Percentiles rank a stretch among this genome's conserved stretches.
Conservation (phyloP, 208 protist species). For the Acanthamoeba healyi region DNA sequence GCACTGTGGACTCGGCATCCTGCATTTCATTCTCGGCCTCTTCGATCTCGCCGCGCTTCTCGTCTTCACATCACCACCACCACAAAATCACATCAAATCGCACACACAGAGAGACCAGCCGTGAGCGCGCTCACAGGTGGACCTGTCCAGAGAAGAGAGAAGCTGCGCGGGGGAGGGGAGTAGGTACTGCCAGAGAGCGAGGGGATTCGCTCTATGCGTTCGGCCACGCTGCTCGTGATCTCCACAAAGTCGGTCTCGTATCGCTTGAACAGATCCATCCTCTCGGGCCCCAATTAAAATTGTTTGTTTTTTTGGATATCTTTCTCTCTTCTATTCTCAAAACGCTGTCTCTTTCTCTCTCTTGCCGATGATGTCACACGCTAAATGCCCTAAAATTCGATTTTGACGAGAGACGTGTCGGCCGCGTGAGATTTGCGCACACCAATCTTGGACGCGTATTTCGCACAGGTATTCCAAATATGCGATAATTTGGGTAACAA, state of each 20-base stretch:
- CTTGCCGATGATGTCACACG: too few relatives aligned
- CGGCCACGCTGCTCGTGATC: not conserved
- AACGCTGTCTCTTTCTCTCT: too few relatives aligned
- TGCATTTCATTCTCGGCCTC: constrained; percentile 23
- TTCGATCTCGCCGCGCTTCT: constrained; percentile 20
- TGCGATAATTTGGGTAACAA: too few relatives aligned
- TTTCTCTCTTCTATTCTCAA: too few relatives aligned
- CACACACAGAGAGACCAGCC: too few relatives aligned
- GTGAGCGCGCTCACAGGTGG: too few relatives aligned
- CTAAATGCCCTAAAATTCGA: too few relatives aligned
- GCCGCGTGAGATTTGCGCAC: too few relatives aligned
- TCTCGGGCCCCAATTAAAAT: not conserved
- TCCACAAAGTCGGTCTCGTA: constrained; percentile 55
- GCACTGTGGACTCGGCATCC: constrained; percentile 42
- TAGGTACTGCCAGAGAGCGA: not conserved
- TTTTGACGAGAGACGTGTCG: too few relatives aligned
- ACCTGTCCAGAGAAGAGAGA: too few relatives aligned
- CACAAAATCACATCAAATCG: not conserved
- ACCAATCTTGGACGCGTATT: not conserved
- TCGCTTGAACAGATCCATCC: constrained; percentile 26
- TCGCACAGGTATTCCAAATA: not conserved
- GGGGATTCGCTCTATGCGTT: constrained; percentile 14
- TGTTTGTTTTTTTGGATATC: too few relatives aligned
- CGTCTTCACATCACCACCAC: too few relatives aligned
- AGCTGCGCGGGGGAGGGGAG: not conserved